Conservation (phyloP, 441 rosid genomes). For the Gossypium davidsonii region DNA sequence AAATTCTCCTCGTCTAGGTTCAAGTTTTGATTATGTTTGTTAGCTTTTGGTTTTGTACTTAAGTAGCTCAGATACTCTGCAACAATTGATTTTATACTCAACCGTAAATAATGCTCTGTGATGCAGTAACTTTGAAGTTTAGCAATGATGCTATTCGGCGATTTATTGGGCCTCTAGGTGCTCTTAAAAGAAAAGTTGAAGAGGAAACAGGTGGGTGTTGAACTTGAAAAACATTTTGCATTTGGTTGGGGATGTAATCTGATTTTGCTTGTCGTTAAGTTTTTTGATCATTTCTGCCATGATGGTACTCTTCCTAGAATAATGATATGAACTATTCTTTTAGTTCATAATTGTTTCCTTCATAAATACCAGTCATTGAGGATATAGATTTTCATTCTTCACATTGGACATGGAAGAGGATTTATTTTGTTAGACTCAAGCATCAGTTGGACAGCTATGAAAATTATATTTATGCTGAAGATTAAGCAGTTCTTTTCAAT, state of each 20-base stretch:
- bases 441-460: neutral
- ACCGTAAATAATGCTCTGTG: slow-evolving; percentile 21
- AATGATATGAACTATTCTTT: neutral
- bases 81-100: slow-evolving; percentile 7
- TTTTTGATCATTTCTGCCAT: neutral
- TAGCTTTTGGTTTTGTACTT: slow-evolving; percentile 11
- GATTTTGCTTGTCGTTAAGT: neutral
- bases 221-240: slow-evolving; percentile 14
- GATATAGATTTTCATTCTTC: neutral
- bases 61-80: neutral
- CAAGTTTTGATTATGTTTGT: slow-evolving; percentile 14
- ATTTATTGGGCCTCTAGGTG: slow-evolving; percentile 84
- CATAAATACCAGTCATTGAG: neutral
- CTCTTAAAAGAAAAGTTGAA: slow-evolving; percentile 74
- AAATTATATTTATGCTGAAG: neutral
- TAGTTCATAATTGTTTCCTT: neutral
- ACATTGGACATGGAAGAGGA: neutral
- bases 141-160: slow-evolving; percentile 79
- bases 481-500: neutral
- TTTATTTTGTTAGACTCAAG: neutral
- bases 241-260: neutral
- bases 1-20: slow-evolving; percentile 72
- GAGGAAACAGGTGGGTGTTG: slow-evolving; percentile 73
- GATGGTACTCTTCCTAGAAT: neutral
- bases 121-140: slow-evolving; percentile 69